Conservation (phyloP, 2,329 filamentous ascomycete genomes). For the Aspergillus ustus region DNA sequence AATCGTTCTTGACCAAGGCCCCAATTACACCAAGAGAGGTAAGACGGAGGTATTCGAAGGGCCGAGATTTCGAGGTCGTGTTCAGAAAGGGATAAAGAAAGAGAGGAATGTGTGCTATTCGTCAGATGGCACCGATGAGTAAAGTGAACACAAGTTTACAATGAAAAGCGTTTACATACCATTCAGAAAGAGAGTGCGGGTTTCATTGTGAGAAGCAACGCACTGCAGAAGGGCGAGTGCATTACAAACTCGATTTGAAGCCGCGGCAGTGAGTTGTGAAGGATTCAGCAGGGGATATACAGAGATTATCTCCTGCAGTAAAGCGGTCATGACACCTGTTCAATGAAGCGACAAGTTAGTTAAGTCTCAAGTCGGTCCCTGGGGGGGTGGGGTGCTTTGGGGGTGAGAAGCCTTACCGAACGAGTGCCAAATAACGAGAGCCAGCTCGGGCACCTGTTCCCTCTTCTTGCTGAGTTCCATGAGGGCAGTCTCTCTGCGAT, state of each 20-base stretch:
- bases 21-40: conserved; percentile 97
- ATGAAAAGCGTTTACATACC: conserved; percentile 58
- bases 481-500: conserved; percentile 84
- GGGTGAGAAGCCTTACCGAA: conserved; percentile 69
- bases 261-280: conserved; percentile 94
- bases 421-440: conserved; percentile 96
- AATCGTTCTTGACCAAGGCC: conserved; percentile 97
- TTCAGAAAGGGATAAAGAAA: conserved; percentile 99
- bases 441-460: conserved; percentile 95
- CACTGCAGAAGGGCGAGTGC: conserved; percentile 94
- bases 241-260: conserved; percentile 96
- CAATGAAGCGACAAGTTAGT: conserved; percentile 14
- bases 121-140: not conserved
- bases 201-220: conserved; percentile 96
- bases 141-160: not conserved
- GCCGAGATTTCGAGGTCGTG: conserved; percentile 95
- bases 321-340: conserved; percentile 92
- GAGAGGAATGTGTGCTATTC: conserved; percentile 87
- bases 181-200: conserved; percentile 87
- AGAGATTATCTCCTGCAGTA: conserved; percentile 97
- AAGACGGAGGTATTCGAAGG: conserved; percentile 94
- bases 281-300: conserved; percentile 97
- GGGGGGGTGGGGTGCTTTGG: not conserved
- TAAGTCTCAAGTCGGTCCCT: not conserved
- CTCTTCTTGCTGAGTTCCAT: conserved; percentile 98